Base-by-base conservation (phyloP, 108 stramenopile genomes). In the Cylindrotheca fusiformis region DNA sequence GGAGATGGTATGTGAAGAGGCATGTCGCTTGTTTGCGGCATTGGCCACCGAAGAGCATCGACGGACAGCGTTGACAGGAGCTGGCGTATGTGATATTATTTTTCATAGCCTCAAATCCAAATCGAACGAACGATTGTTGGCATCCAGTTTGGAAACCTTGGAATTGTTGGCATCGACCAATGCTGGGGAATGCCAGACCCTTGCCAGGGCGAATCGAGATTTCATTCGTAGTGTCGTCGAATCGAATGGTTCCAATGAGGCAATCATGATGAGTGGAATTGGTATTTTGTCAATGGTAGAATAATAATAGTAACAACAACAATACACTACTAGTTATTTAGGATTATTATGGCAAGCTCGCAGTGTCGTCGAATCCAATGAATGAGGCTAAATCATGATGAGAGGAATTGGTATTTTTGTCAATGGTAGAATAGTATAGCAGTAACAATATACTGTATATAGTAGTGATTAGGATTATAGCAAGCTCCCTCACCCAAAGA, bases 41-140 rank as follows among this genome's bases (percentile, higher is more conserved):
- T 51, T 53, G 3, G 63, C 45, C 8, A 14, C 22, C 6, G 17
- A 17, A 17, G 32, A 48, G 24, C 6, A 20, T 20, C 31, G 52
- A 20, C 50, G 32, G 36, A 6, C 36, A 10, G 14, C 14, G 14
- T 14, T 41, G 14, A 31, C 20, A 46, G n/a, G 21, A n/a, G 19
- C 41, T 52, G 31, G 63, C 52, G 29, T 32, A 52, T 36, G 63
- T 52, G 32, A 63, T 19, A 18, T 63, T 31, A 31, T 63, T 8
- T 52, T 63, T 19, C 48, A 21, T 8, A 52, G 63, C 49, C 30
- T 63, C 27, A 27, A 18, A 28, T 29, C 12, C 41, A 18, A 41
- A 33, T n/a, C 29, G 8, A 49, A 63, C 51, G 51, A 52, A 32
- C 10, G 12, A 14, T 6, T 63, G n/a, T 32, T 63, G 1, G 12